Evolutionary conservation across 2,329 filamentous ascomycete species (phyloP), one percentile per base, ranked within the genome.

Genomic region (Ascochyta lentis): DNA sequence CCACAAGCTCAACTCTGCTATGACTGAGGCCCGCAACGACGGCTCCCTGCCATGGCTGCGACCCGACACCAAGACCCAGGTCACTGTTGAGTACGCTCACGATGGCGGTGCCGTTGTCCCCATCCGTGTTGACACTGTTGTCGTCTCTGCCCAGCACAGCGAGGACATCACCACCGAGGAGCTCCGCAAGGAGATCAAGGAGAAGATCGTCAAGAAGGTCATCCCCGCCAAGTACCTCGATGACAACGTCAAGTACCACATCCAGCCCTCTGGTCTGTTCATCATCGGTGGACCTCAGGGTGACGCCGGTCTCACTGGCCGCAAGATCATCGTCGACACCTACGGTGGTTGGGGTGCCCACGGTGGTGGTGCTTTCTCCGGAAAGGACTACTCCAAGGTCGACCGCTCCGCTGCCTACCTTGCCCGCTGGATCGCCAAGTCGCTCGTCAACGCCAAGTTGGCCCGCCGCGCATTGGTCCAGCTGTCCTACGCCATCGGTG

Each of bases 331-430:
- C 68, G 95, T 99, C 78, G 95, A 99, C 84, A 98, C 95, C 79
- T 99, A 99, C 84, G 95, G 95, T 84, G 95, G 95, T 75, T 98
- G 95, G 95, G 95, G 95, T 83, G 95, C 95, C 72, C 95, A 99
- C 86, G 95, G 95, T 86, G 95, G 95, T 85, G 95, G 95, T 89
- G 95, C 95, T 80, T 99, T 99, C 90, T 98, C 95, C 74, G 95
- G 95, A 76, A 99, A 99, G 89, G 95, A 99, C 81, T 99, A 97
- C 88, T 97, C 92, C 86, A 99, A 99, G 88, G 95, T 99, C 81
- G 95, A 99, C 79, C 91, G 95, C 73, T 98, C 95, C 49, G 95
- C 95, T 67, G 95, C 95, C 75, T 99, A 99, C 84, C 88, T 98
- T 70, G 93, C 86, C 69, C 92, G 95, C 78, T 99, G 95, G 95